Base-by-base conservation (phyloP, 1,284 basidiomycete genomes). In the Blastosporella zonata region DNA sequence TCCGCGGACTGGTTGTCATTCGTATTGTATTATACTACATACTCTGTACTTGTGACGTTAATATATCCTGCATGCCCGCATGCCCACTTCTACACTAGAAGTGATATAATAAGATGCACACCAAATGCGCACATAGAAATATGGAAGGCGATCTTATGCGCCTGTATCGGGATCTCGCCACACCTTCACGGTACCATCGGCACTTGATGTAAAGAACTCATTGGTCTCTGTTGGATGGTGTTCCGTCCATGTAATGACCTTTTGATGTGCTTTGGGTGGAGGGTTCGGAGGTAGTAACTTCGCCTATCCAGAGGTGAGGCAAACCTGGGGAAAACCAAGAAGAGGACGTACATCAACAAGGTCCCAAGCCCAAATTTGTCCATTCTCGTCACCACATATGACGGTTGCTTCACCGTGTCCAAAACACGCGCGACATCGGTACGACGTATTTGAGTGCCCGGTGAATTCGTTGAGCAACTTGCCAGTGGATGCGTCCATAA, bases 341-440 rank as follows among this genome's bases (percentile, higher is more conserved):
- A 48, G 33, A 34, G 28, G 36, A 75, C 85, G 61, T 66, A 93
- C 92, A 64, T 93, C 87, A 22, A 97, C 78, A 46, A 97, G 71
- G 62, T 96, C 93, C 95, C 96, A 99, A 31, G 81, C 83, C 87
- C 91, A 94, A 4, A 99, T 71, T 50, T 69, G 70, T 0, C 97
- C 97, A 3, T 85, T 78, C 65, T 97, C 95, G 63, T 98, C 97
- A 3, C 96, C 96, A 35, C 82, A 85, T 2, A 97, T 63, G 2
- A 98, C 84, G 13, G 70, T 81, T 0, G 87, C 87, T 66, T 98
- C 96, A 1, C 77, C 86, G 54, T 87, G 79, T 6, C 87, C 87
- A 59, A 98, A 92, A 51, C 82, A 84, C n/a, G 88, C 84, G 17
- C 86, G 84, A 60, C 84, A 89, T 15, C 92, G 80, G 64, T 94